Percentiles rank a stretch among this genome's conserved stretches.
Conservation (phyloP, 352 stramenopile species). For the Saprolegnia parasitica region DNA sequence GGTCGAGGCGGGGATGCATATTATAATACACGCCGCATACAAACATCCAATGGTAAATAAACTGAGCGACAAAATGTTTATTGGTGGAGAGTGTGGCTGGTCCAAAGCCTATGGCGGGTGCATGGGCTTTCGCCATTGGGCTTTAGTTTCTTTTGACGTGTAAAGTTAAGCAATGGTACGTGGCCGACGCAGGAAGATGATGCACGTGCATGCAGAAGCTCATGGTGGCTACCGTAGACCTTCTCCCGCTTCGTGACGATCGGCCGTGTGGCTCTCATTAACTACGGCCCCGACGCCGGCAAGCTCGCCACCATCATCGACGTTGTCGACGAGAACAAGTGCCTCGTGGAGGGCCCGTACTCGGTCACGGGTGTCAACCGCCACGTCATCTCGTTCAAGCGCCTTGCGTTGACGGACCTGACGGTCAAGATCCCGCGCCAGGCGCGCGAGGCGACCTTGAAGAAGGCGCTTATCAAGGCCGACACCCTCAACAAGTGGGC, state of each 20-base stretch:
- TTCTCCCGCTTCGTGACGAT: conserved; percentile 99
- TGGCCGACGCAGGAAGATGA: neutral
- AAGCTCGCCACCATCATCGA: conserved; percentile 99
- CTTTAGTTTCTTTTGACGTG: conserved; percentile 30
- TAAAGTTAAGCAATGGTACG: conserved; percentile 31
- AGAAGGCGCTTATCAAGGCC: conserved; percentile 82
- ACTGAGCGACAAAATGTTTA: conserved; percentile 9
- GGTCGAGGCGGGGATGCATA: neutral
- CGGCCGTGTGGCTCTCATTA: conserved; percentile 98
- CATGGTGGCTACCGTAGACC: conserved; percentile 51
- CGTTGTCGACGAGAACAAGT: conserved; percentile 99
- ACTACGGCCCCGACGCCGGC: conserved; percentile 96
- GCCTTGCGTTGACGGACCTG: conserved; percentile 96
- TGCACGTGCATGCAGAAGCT: neutral
- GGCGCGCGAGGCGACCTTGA: conserved; percentile 92
- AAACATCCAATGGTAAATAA: conserved; percentile 19
- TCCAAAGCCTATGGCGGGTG: conserved; percentile 1
- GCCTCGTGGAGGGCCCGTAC: conserved; percentile 95
- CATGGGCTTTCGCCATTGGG: neutral
- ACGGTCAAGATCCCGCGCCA: conserved; percentile 93
- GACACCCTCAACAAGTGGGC: conserved; percentile 95
- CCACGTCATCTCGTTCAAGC: conserved; percentile 98
- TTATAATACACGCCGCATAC: neutral
- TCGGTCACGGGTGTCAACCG: conserved; percentile 94
- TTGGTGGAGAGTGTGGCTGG: conserved; percentile 29